A percentile compares a stretch with the other conserved stretches of the same genome.
These are phyloP conservation scores for Suhomyces tanzawaensis DNA, from an alignment of 805 yeast species.

Conservation along the genomic window DNA sequence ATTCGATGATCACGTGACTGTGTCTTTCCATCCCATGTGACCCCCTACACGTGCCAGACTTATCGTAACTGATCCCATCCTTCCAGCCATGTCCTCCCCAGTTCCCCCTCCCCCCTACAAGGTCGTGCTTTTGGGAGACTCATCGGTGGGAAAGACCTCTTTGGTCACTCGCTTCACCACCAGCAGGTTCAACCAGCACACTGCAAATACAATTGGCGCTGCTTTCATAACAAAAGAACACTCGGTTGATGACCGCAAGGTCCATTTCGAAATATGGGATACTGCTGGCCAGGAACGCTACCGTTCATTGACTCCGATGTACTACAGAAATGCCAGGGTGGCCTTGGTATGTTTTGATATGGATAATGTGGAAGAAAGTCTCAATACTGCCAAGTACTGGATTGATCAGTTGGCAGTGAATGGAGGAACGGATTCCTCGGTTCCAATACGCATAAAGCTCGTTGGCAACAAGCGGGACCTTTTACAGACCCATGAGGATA, in stretches of 20 bases:
- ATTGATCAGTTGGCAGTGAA: conserved; percentile 62
- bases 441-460: conserved; percentile 38
- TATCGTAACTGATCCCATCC: not conserved
- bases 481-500: conserved; percentile 17
- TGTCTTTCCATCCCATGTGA: conserved; percentile 3
- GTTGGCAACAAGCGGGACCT: conserved; percentile 87
- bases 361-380: conserved; percentile 44
- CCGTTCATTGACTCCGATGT: conserved; percentile 45
- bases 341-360: conserved; percentile 90
- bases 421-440: conserved; percentile 19
- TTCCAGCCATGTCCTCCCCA: conserved; percentile 5
- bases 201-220: conserved; percentile 97
- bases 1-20: not conserved
- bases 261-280: conserved; percentile 81
- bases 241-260: conserved; percentile 28
- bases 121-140: conserved; percentile 49
- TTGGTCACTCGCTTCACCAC: conserved; percentile 76
- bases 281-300: conserved; percentile 85
- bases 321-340: conserved; percentile 40
- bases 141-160: conserved; percentile 67
- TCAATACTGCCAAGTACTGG: conserved; percentile 84
- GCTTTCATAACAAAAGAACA: conserved; percentile 83
- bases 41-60: conserved; percentile 29
- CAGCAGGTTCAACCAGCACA: conserved; percentile 68
- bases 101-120: conserved; percentile 29